Evolutionary conservation across 352 stramenopile species (phyloP).

Genomic region (Elongisporangium undulatum): DNA sequence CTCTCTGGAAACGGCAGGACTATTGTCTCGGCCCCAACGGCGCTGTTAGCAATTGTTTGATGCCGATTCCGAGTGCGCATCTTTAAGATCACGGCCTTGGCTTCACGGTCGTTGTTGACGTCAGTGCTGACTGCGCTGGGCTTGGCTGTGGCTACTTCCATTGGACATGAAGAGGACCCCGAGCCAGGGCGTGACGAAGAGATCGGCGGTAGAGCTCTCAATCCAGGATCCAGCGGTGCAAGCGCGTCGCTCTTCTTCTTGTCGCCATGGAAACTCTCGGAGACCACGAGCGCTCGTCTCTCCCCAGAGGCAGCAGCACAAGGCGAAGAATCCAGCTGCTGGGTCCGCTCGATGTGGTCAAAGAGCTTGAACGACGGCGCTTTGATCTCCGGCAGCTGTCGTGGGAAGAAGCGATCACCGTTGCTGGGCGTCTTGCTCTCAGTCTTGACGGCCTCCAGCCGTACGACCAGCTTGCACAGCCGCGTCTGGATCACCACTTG

Average conservation of each 20-base stretch:
- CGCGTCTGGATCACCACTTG: slow-evolving; percentile 55
- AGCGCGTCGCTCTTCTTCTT: slow-evolving; percentile 18
- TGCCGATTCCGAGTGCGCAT: slow-evolving; percentile 19
- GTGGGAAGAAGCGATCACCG: slow-evolving; percentile 16
- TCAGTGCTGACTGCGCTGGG: slow-evolving; percentile 9
- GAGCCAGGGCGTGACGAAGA: slow-evolving; percentile 4
- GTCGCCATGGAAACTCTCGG: slow-evolving; percentile 28
- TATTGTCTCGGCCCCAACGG: slow-evolving; percentile 8
- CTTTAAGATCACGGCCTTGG: slow-evolving; percentile 31
- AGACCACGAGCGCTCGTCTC: slow-evolving; percentile 7
- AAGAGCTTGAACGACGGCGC: slow-evolving; percentile 54
- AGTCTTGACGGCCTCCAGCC: slow-evolving; percentile 26
- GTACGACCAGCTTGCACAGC: slow-evolving; percentile 41
- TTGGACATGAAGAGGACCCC: slow-evolving; percentile 5
- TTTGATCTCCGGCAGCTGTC: slow-evolving; percentile 27
- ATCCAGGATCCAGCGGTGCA: slow-evolving; percentile 7
- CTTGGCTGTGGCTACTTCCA: neutral
- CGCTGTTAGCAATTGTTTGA: neutral
- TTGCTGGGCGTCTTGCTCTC: neutral
- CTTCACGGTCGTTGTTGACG: slow-evolving; percentile 23
- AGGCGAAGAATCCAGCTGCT: neutral
- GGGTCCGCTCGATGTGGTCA: slow-evolving; percentile 33
- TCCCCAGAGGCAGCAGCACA: neutral
- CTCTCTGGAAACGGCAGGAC: slow-evolving; percentile 23
- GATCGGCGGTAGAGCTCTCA: slow-evolving; percentile 8